Conservation (phyloP, 1,284 basidiomycete species). For the Austroboletus novae-zelandiae region DNA sequence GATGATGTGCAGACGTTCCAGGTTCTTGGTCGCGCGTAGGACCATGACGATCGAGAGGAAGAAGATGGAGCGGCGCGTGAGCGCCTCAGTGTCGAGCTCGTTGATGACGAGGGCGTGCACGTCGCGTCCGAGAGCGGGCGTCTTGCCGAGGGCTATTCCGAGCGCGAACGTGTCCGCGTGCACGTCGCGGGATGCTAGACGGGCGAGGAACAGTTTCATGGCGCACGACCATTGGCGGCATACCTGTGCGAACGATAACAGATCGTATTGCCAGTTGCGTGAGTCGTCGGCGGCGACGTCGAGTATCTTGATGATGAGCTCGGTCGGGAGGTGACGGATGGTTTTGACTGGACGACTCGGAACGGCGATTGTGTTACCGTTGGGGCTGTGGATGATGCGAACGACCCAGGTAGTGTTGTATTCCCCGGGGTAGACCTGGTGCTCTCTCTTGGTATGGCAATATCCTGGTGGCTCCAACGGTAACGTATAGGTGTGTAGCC, state of each 20-base stretch:
- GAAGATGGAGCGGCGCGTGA: no score
- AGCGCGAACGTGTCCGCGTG: conserved; percentile 14
- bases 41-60: not conserved
- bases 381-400: not conserved
- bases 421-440: not conserved
- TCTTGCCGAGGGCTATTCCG: not conserved
- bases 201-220: conserved; percentile 1
- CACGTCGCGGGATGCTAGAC: not conserved
- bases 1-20: not conserved
- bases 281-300: not conserved
- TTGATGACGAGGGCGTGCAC: not conserved
- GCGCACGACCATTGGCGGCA: conserved; percentile 6
- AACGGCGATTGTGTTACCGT: not conserved
- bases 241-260: conserved; percentile 7
- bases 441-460: no score
- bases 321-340: not conserved
- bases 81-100: no score
- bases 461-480: not conserved
- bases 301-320: conserved; percentile 4
- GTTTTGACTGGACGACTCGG: not conserved
- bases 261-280: not conserved
- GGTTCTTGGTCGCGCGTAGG: not conserved
- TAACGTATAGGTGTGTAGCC: not conserved
- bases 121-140: not conserved
- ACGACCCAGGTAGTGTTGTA: not conserved